These are phyloP conservation scores for Naganishia randhawae DNA, from an alignment of 768 basidiomycete genomes.

Conservation along the genomic window DNA sequence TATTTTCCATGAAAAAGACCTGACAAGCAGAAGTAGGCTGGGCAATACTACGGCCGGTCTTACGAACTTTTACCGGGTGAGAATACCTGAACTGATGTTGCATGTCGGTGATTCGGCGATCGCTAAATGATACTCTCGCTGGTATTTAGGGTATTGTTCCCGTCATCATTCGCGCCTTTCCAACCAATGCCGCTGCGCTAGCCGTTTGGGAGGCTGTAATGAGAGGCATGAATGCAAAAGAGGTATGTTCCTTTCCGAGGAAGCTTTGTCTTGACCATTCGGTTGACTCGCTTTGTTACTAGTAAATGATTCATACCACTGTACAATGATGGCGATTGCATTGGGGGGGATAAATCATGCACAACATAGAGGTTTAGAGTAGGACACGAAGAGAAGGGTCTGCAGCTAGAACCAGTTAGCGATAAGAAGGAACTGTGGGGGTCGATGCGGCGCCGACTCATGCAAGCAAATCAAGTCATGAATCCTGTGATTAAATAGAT, in stretches of 20 bases:
- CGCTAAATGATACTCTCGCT: conserved; percentile 47
- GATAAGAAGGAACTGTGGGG: too few relatives aligned
- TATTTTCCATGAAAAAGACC: conserved; percentile 59
- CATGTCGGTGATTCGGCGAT: neutral
- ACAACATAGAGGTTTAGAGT: too few relatives aligned
- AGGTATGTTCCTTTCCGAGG: neutral
- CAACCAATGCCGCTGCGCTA: conserved; percentile 71
- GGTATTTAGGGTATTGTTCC: conserved; percentile 68
- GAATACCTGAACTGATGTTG: conserved; percentile 19
- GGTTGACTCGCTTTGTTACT: neutral
- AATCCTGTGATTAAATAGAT: too few relatives aligned
- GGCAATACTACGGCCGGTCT: conserved; percentile 42
- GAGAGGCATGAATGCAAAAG: conserved; percentile 52
- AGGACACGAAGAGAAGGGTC: too few relatives aligned
- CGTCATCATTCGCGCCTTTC: conserved; percentile 68
- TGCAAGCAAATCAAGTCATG: too few relatives aligned
- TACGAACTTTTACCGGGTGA: conserved; percentile 47
- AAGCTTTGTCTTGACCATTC: neutral
- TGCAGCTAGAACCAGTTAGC: too few relatives aligned
- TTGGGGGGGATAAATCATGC: too few relatives aligned
- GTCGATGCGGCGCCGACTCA: too few relatives aligned
- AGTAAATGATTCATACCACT: neutral
- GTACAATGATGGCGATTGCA: too few relatives aligned
- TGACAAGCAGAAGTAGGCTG: conserved; percentile 35
- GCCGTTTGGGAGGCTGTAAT: conserved; percentile 76